Evolutionary conservation across 1,139 yeast genomes (phyloP).

Genomic region (Magnusiomyces tetraspermus): DNA sequence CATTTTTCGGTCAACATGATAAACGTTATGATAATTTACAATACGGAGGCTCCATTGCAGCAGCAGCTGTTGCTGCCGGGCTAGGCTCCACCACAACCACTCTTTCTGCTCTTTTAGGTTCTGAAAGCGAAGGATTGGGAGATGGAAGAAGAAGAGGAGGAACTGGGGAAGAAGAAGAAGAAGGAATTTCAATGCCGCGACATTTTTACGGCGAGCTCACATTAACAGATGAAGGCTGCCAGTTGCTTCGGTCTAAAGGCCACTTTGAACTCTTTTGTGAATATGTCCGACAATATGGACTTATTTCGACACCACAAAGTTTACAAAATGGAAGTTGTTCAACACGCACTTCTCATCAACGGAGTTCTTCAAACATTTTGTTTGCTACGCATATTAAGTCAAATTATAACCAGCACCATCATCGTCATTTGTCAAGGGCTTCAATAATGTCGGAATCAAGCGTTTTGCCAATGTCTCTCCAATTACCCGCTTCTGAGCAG

Average conservation of each 20-base stretch:
- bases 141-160: conserved; percentile 3
- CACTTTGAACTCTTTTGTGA: conserved; percentile 40
- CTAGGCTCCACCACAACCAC: conserved; percentile 8
- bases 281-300: conserved; percentile 33
- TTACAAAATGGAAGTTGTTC: not conserved
- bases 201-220: conserved; percentile 77
- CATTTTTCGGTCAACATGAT: not conserved
- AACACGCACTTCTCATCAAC: not conserved
- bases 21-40: not conserved
- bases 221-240: conserved; percentile 71
- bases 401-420: not conserved
- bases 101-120: conserved; percentile 7
- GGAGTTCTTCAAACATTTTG: no score
- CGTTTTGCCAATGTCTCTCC: not conserved
- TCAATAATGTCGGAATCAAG: not conserved
- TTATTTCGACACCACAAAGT: not conserved
- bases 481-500: not conserved
- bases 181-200: conserved; percentile 36
- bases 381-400: no score
- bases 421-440: not conserved
- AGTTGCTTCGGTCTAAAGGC: conserved; percentile 40
- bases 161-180: not conserved
- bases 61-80: conserved; percentile 1
- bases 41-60: conserved; percentile 8
- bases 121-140: not conserved